Evolutionary conservation across 306 rosid species (phyloP), one percentile per base, ranked within the genome.

Genomic region (Trifolium pratense): DNA sequence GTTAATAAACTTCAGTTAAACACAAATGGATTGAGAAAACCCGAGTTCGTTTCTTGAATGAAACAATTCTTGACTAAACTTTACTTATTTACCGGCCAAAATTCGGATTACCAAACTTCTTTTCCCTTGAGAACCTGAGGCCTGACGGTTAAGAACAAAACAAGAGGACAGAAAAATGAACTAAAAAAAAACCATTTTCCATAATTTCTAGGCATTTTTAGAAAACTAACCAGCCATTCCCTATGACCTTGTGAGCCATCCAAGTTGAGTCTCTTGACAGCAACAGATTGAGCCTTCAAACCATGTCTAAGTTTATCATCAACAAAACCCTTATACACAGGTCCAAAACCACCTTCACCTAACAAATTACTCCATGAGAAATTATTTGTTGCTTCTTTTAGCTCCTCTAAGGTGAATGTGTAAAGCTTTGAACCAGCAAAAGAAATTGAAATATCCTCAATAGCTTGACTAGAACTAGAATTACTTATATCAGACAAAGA

Each of bases 291-390:
- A 70, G 98, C 85, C 83, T 84, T 79, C 89, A 90, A 81, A 16
- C 92, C 88, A 16, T 57, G 81, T 65, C 81, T 84, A 31, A 86
- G 83, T 67, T 82, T 83, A 67, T 87, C 90, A 63, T 84, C 91
- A 59, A 93, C 37, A 59, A 93, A 90, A 1, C 98, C 98, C 26
- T 93, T 93, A 74, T 83, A 87, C 36, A 93, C 98, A 0, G 93
- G 96, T 26, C 97, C 98, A 64, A 93, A 93, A 46, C 98, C 98
- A 0, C 98, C 97, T 74, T 90, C 97, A 17, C 98, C 98, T 5
- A 93, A 83, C 75, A 86, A 40, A 84, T 86, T 89, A 73, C 86
- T 87, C 85, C 90, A 60, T 21, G 91, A 77, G 78, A 93, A 90
- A 57, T 70, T 62, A 65, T 85, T 82, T 5, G 98, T 93, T 32